Percentiles rank a stretch among this genome's conserved stretches.
Conservation (phyloP, 805 yeast species). For the Suhomyces prunicola region DNA sequence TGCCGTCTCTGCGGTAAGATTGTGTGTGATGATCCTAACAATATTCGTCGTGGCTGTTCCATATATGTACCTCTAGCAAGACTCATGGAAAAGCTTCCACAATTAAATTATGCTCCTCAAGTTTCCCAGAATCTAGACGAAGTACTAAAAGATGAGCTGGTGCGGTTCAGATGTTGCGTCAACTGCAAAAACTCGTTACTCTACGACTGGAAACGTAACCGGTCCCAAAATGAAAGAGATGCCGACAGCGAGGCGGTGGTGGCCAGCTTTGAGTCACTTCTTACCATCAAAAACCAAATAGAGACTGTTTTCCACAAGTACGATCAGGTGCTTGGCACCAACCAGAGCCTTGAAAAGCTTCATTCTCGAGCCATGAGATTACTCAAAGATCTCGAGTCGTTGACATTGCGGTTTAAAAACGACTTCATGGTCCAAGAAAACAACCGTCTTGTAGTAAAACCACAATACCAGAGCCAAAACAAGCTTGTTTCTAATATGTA, state of each 20-base stretch:
- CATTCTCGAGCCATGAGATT: slow-evolving; percentile 20
- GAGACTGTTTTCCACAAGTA: slow-evolving; percentile 20
- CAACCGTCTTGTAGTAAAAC: slow-evolving; percentile 11
- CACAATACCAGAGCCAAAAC: slow-evolving; percentile 9
- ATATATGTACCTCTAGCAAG: slow-evolving; percentile 57
- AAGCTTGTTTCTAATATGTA: slow-evolving; percentile 51
- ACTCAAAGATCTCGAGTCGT: slow-evolving; percentile 32
- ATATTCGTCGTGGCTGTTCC: slow-evolving; percentile 58
- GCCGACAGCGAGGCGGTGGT: slow-evolving; percentile 14
- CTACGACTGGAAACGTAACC: slow-evolving; percentile 40
- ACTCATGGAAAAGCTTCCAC: slow-evolving; percentile 36
- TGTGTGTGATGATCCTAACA: slow-evolving; percentile 64
- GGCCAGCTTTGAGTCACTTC: slow-evolving; percentile 16
- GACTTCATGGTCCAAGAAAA: slow-evolving; percentile 12
- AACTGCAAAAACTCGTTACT: slow-evolving; percentile 65
- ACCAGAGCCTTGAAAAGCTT: slow-evolving; percentile 17
- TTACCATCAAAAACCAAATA: slow-evolving; percentile 22
- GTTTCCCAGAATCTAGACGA: slow-evolving; percentile 17
- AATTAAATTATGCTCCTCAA: slow-evolving; percentile 30
- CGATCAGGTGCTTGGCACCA: slow-evolving; percentile 6
- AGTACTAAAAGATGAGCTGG: slow-evolving; percentile 12
- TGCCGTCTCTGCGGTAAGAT: slow-evolving; percentile 85
- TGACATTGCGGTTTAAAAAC: slow-evolving; percentile 21
- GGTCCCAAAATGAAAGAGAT: slow-evolving; percentile 4
- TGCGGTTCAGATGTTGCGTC: slow-evolving; percentile 59